Percentiles rank a stretch among this genome's conserved stretches.
phyloP scores from a whole-genome alignment of 768 basidiomycete species.

The Leucocoprinus leucothites region DNA sequence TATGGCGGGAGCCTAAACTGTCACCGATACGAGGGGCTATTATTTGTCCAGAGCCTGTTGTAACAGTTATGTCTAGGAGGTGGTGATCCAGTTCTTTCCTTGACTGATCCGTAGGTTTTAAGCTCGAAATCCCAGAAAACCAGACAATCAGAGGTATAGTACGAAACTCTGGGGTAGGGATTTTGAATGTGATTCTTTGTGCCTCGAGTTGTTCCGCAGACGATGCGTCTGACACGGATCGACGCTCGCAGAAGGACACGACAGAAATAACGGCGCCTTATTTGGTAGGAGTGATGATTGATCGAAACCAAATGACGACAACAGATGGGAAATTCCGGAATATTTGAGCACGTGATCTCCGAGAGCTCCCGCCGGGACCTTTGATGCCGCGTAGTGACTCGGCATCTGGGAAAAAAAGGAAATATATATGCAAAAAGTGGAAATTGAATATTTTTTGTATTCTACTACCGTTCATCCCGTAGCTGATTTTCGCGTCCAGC shows the following conservation, averaged over 20 bases:
- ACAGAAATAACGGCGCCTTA: neutral
- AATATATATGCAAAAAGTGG: constrained; percentile 5
- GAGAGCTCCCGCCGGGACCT: neutral
- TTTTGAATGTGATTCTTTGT: no score
- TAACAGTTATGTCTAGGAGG: neutral
- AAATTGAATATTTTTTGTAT: neutral
- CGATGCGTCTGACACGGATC: neutral
- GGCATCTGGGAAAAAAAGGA: constrained; percentile 1
- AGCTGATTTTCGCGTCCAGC: no score
- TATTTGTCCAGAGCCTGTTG: neutral
- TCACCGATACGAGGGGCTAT: neutral
- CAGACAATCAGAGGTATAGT: no score
- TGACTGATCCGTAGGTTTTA: neutral
- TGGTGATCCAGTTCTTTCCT: neutral
- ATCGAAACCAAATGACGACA: constrained; percentile 6
- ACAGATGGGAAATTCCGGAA: neutral
- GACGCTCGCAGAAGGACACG: no score
- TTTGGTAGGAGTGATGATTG: neutral
- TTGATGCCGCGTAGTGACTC: constrained; percentile 5
- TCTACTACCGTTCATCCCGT: neutral
- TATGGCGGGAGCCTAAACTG: neutral
- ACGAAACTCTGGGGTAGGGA: no score
- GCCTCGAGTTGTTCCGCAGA: neutral
- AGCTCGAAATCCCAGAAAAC: neutral
- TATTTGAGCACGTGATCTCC: neutral